Percentiles rank a stretch among this genome's conserved stretches.
Evolutionary conservation across 495 filamentous ascomycete genomes (phyloP).

Genomic region (Penicillium subrubescens): DNA sequence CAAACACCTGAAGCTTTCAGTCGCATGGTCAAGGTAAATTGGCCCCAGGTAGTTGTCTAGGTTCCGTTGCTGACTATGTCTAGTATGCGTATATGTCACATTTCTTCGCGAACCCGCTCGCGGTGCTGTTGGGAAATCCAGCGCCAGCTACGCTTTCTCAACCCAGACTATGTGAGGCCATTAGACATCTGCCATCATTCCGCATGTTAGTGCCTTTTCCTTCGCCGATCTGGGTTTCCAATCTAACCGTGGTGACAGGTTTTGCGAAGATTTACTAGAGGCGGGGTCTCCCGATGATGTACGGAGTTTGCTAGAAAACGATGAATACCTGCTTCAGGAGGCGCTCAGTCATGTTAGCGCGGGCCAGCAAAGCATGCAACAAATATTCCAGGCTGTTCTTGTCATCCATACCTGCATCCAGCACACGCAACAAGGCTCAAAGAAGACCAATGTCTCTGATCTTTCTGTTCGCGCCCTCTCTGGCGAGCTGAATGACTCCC

Average conservation of each 20-base stretch:
- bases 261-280: constrained; percentile 50
- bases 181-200: constrained; percentile 82
- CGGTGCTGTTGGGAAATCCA: constrained; percentile 57
- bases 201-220: constrained; percentile 48
- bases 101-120: constrained; percentile 90
- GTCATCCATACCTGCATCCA: constrained; percentile 49
- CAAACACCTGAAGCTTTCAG: constrained; percentile 82
- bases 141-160: constrained; percentile 34
- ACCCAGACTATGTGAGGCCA: constrained; percentile 67
- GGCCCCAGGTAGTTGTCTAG: background rate
- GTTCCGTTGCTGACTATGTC: constrained; percentile 12
- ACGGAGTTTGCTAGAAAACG: constrained; percentile 53
- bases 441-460: constrained; percentile 47
- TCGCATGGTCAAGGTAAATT: constrained; percentile 72
- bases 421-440: constrained; percentile 40
- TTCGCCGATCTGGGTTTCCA: background rate
- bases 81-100: constrained; percentile 95
- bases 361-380: constrained; percentile 44
- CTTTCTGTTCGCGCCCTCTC: constrained; percentile 59
- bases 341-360: constrained; percentile 32
- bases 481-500: constrained; percentile 56
- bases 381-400: constrained; percentile 49
- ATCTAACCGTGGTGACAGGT: constrained; percentile 30
- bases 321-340: constrained; percentile 46
- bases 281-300: constrained; percentile 41